These are phyloP conservation scores for Anaeromyces robustus DNA, from an alignment of 192 early-diverging fungal species.

Conservation along the genomic window DNA sequence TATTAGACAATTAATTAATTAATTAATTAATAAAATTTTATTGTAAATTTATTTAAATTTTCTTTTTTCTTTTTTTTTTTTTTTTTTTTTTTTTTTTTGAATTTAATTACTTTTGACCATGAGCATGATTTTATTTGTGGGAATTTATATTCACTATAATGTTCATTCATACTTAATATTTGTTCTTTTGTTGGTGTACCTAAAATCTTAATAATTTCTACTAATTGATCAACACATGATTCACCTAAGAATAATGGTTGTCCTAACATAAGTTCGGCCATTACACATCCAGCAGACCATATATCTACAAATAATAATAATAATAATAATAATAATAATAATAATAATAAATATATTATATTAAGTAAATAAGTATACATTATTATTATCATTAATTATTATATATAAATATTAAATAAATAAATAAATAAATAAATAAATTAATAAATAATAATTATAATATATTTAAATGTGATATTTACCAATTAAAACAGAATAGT, in stretches of 20 bases:
- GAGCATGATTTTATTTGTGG: constrained; percentile 91
- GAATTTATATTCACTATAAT: constrained; percentile 97
- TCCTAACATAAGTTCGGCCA: constrained; percentile 88
- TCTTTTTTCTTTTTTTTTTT: no score
- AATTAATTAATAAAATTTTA: no score
- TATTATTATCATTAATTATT: no score
- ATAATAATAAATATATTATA: no score
- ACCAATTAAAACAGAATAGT: constrained; percentile 68
- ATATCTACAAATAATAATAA: constrained; percentile 36
- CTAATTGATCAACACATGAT: constrained; percentile 93
- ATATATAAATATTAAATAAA: no score
- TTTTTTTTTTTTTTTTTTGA: neutral
- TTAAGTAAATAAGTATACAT: no score
- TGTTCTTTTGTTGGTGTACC: constrained; percentile 93
- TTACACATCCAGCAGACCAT: constrained; percentile 93
- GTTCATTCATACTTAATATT: constrained; percentile 93
- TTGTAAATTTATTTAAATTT: no score
- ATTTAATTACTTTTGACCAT: constrained; percentile 51
- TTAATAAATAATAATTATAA: no score
- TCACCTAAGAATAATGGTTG: constrained; percentile 91
- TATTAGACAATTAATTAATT: no score
- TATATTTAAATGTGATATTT: neutral
- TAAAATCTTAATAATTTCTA: constrained; percentile 98
- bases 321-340: neutral
- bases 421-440: no score